These are phyloP conservation scores for Yamadazyma spencermartinsiae DNA, from an alignment of 1,139 yeast species.

Conservation along the genomic window DNA sequence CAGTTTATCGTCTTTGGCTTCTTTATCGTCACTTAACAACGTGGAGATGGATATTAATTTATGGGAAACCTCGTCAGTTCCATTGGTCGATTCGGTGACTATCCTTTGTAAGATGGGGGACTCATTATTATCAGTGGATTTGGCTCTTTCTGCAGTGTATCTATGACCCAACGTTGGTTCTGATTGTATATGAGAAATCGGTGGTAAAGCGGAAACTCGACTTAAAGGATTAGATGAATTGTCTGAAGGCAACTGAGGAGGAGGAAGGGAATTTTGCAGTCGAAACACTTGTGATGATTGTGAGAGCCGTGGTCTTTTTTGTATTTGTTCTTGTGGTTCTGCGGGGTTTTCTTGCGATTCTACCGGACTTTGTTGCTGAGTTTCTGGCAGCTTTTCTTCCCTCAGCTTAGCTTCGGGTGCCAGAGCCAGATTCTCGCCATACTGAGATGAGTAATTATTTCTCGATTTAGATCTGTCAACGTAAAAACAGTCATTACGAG, in stretches of 20 bases:
- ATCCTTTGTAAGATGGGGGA: slow-evolving; percentile 2
- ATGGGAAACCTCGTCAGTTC: slow-evolving; percentile 8
- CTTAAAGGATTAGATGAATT: background rate
- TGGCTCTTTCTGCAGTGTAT: background rate
- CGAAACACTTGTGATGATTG: background rate
- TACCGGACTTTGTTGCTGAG: too few species aligned
- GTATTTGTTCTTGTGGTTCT: background rate
- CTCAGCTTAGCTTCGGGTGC: too few species aligned
- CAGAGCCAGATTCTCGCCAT: slow-evolving; percentile 3
- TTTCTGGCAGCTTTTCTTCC: too few species aligned
- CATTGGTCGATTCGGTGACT: slow-evolving; percentile 1
- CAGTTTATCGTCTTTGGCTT: slow-evolving; percentile 1
- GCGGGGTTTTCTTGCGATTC: too few species aligned
- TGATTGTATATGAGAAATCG: background rate
- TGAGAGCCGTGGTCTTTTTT: background rate
- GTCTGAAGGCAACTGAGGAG: background rate
- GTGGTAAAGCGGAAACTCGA: background rate
- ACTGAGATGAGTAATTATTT: background rate
- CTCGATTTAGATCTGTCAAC: slow-evolving; percentile 13
- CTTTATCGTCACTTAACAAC: slow-evolving; percentile 11
- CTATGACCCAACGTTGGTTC: background rate
- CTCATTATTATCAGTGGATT: background rate
- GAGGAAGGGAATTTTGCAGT: background rate
- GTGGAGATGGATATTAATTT: slow-evolving; percentile 24
- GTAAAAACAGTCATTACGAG: slow-evolving; percentile 41